Evolutionary conservation across 2,329 filamentous ascomycete species (phyloP).

Genomic region (Plenodomus biglobosus): DNA sequence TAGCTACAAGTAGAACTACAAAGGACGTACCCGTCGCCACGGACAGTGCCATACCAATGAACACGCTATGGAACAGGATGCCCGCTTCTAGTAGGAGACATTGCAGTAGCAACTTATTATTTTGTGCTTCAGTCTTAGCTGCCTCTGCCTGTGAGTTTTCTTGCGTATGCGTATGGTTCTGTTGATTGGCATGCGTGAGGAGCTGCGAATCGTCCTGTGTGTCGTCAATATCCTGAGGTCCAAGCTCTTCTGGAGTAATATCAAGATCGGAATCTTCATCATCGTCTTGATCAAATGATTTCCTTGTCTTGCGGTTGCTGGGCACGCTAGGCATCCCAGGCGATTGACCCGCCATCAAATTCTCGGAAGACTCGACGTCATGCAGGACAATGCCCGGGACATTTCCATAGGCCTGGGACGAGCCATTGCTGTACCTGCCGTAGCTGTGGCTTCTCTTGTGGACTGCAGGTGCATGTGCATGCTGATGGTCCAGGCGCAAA

Average conservation of each 20-base stretch:
- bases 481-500: slow-evolving; percentile 28
- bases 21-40: slow-evolving; percentile 68
- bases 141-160: slow-evolving; percentile 17
- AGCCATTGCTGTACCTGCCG: slow-evolving; percentile 31
- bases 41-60: slow-evolving; percentile 72
- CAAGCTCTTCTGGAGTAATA: slow-evolving; percentile 41
- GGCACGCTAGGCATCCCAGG: slow-evolving; percentile 20
- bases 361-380: slow-evolving; percentile 36
- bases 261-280: slow-evolving; percentile 41
- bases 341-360: slow-evolving; percentile 38
- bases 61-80: slow-evolving; percentile 77
- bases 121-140: slow-evolving; percentile 48
- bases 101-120: slow-evolving; percentile 67
- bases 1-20: slow-evolving; percentile 66
- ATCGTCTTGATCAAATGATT: slow-evolving; percentile 23
- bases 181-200: slow-evolving; percentile 25
- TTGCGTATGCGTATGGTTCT: slow-evolving; percentile 17
- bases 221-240: slow-evolving; percentile 24
- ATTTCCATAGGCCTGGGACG: slow-evolving; percentile 21
- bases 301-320: slow-evolving; percentile 7
- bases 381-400: slow-evolving; percentile 37
- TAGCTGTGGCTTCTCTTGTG: slow-evolving; percentile 40
- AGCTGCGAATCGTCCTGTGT: slow-evolving; percentile 39
- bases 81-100: slow-evolving; percentile 75
- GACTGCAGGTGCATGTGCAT: slow-evolving; percentile 15